These are phyloP conservation scores for Cyamopsis tetragonoloba DNA, from an alignment of 306 rosid genomes.

Conservation along the genomic window DNA sequence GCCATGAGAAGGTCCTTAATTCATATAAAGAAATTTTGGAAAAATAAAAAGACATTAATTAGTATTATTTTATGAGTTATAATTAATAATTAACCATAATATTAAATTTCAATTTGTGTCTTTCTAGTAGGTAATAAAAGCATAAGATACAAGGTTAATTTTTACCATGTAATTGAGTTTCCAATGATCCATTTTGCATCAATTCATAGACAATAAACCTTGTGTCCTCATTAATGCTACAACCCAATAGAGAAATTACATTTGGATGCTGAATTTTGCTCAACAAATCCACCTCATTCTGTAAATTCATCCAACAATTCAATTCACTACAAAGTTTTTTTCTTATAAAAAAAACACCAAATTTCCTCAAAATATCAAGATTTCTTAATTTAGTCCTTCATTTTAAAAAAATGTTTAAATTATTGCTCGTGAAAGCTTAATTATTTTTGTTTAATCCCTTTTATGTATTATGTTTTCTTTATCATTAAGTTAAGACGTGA, in stretches of 20 bases:
- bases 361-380: no score
- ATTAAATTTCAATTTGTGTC: neutral
- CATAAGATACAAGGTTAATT: slow-evolving; percentile 5
- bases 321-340: no score
- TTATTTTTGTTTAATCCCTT: no score
- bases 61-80: neutral
- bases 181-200: slow-evolving; percentile 94
- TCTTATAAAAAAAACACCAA: no score
- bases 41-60: slow-evolving; percentile 6
- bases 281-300: slow-evolving; percentile 85
- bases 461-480: no score
- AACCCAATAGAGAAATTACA: slow-evolving; percentile 75
- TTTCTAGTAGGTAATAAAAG: neutral
- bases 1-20: slow-evolving; percentile 96
- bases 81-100: slow-evolving; percentile 1
- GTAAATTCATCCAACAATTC: slow-evolving; percentile 43
- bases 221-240: slow-evolving; percentile 51
- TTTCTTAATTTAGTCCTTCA: no score
- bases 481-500: no score
- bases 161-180: slow-evolving; percentile 88
- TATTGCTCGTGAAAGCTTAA: no score
- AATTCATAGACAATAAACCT: slow-evolving; percentile 80
- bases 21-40: slow-evolving; percentile 1
- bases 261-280: slow-evolving; percentile 86
- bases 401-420: no score